A percentile compares a stretch with the other conserved stretches of the same genome.
These are phyloP conservation scores for Cercis canadensis DNA, from an alignment of 306 rosid species.

Conservation along the genomic window DNA sequence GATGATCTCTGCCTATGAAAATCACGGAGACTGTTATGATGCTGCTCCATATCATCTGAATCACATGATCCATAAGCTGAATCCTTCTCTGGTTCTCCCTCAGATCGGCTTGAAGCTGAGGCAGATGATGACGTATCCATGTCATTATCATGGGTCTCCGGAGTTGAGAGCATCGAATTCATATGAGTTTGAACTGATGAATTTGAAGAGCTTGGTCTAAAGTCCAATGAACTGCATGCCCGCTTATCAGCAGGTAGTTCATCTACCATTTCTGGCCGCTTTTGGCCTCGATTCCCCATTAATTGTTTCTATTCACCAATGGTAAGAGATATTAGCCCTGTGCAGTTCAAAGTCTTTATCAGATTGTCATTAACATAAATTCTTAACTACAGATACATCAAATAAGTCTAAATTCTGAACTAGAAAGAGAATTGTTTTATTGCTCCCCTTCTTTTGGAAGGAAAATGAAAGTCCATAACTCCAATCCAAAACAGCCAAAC, in stretches of 20 bases:
- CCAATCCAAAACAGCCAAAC: conserved; percentile 37
- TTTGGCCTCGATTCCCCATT: conserved; percentile 94
- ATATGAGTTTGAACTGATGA: conserved; percentile 65
- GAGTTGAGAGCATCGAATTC: conserved; percentile 49
- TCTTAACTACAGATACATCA: conserved; percentile 8
- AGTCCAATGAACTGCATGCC: conserved; percentile 83
- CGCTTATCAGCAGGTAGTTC: conserved; percentile 93
- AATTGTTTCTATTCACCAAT: conserved; percentile 41
- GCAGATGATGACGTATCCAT: conserved; percentile 95
- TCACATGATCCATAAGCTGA: conserved; percentile 93
- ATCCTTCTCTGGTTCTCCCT: conserved; percentile 86
- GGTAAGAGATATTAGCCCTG: conserved; percentile 40
- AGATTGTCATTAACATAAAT: conserved; percentile 34
- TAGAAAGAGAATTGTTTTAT: conserved; percentile 1
- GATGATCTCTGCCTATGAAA: conserved; percentile 75
- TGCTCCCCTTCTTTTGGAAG: neutral
- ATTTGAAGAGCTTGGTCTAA: conserved; percentile 84
- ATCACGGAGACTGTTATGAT: conserved; percentile 63
- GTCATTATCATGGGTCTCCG: conserved; percentile 72
- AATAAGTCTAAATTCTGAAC: conserved; percentile 20
- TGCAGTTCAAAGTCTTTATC: conserved; percentile 36
- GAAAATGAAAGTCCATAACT: conserved; percentile 28
- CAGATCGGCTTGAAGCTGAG: conserved; percentile 82
- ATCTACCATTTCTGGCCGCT: conserved; percentile 81
- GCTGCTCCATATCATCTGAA: conserved; percentile 85